Conservation (phyloP, 2,329 filamentous ascomycete species). For the Periconia macrospinosa region DNA sequence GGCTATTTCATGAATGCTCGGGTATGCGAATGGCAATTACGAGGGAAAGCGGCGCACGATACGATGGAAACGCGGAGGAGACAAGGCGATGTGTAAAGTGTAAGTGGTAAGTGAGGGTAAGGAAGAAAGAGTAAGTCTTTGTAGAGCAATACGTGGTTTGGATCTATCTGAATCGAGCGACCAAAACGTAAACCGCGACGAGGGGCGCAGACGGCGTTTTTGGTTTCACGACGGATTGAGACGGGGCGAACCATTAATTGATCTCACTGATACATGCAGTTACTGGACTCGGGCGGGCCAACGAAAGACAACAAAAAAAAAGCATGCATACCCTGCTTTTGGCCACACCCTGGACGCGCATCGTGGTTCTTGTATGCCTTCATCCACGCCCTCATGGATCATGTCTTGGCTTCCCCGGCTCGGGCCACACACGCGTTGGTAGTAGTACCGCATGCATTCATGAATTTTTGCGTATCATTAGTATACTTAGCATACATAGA, state of each 20-base stretch:
- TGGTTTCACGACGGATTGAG: conserved; percentile 5
- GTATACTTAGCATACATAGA: too few species aligned
- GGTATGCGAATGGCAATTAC: background rate
- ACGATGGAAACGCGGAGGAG: background rate
- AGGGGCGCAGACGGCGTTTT: conserved; percentile 4
- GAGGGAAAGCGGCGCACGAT: background rate
- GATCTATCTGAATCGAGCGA: conserved; percentile 6
- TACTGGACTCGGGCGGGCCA: too few species aligned
- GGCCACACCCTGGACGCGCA: background rate
- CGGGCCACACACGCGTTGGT: background rate
- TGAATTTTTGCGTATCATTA: background rate
- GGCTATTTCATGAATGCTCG: conserved; percentile 23
- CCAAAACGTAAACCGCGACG: conserved; percentile 11
- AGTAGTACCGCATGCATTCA: too few species aligned
- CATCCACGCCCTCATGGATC: conserved; percentile 1
- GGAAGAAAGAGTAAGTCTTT: conserved; percentile 3
- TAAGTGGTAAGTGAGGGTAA: background rate
- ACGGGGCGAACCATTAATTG: background rate
- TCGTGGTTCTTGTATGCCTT: background rate
- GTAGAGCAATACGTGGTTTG: conserved; percentile 1
- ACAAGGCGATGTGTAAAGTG: background rate
- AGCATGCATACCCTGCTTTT: background rate
- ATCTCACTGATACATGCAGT: background rate
- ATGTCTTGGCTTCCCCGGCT: conserved; percentile 8
- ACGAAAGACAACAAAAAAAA: background rate